These are phyloP conservation scores for Mycena indigotica DNA, from an alignment of 768 basidiomycete species.

Conservation along the genomic window DNA sequence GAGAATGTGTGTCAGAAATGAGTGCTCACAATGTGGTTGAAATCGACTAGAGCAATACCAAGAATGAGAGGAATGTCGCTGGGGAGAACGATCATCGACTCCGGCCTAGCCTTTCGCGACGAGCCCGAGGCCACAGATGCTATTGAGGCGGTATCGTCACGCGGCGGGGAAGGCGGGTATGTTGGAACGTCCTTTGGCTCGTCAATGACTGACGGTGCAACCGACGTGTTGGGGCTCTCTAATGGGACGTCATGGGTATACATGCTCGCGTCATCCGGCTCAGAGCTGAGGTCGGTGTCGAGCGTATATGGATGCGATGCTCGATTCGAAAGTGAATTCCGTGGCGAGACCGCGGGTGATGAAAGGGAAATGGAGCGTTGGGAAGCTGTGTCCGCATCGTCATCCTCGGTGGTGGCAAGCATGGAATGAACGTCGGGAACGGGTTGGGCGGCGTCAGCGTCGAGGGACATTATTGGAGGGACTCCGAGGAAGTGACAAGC, in stretches of 20 bases:
- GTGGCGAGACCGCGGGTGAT: slow-evolving; percentile 60
- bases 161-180: slow-evolving; percentile 60
- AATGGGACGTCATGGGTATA: slow-evolving; percentile 43
- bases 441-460: slow-evolving; percentile 19
- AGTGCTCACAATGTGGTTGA: slow-evolving; percentile 85
- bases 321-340: slow-evolving; percentile 44
- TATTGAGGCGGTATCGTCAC: slow-evolving; percentile 55
- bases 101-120: slow-evolving; percentile 75
- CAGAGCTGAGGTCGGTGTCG: slow-evolving; percentile 57
- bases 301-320: slow-evolving; percentile 49
- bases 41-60: slow-evolving; percentile 91
- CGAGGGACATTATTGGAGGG: slow-evolving; percentile 20
- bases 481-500: slow-evolving; percentile 11
- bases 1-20: slow-evolving; percentile 16
- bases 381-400: slow-evolving; percentile 76
- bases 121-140: slow-evolving; percentile 66
- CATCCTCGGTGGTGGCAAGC: slow-evolving; percentile 44
- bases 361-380: slow-evolving; percentile 77
- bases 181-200: slow-evolving; percentile 42
- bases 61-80: slow-evolving; percentile 66
- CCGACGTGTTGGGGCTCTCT: slow-evolving; percentile 56
- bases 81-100: slow-evolving; percentile 70
- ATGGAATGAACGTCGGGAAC: slow-evolving; percentile 31
- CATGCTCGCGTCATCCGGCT: slow-evolving; percentile 55
- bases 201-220: slow-evolving; percentile 49